Percentiles rank a stretch among this genome's conserved stretches.
These are phyloP conservation scores for Sphaerulina populicola DNA, from an alignment of 2,329 filamentous ascomycete genomes.

Conservation along the genomic window DNA sequence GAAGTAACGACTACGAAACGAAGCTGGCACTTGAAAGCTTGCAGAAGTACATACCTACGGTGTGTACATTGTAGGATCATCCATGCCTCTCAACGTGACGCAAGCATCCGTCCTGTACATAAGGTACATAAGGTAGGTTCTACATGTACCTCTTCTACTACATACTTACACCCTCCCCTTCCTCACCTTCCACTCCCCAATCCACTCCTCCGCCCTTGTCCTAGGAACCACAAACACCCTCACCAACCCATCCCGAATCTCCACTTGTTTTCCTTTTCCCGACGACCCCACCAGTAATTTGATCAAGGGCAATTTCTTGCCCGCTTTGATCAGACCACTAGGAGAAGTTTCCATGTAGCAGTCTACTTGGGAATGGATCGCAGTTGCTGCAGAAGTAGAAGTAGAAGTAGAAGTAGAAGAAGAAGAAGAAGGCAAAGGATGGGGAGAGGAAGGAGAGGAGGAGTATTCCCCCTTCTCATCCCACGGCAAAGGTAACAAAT, in stretches of 20 bases:
- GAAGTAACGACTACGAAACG: not conserved
- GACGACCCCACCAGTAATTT: constrained; percentile 59
- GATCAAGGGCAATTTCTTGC: constrained; percentile 70
- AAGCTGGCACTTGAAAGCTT: constrained; percentile 2
- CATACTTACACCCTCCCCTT: constrained; percentile 32
- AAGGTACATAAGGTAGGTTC: not conserved
- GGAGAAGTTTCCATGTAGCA: constrained; percentile 78
- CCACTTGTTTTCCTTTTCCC: constrained; percentile 55
- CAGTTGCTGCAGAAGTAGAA: too few species aligned
- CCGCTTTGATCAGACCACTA: constrained; percentile 79
- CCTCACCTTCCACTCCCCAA: constrained; percentile 73
- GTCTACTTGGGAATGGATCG: constrained; percentile 39
- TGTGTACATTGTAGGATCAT: not conserved
- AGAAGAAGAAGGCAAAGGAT: too few species aligned
- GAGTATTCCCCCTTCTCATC: constrained; percentile 40
- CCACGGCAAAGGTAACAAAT: constrained; percentile 86
- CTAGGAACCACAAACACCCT: constrained; percentile 75
- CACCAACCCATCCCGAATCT: constrained; percentile 79
- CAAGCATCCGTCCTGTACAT: not conserved
- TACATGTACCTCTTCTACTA: constrained; percentile 4
- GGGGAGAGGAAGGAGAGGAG: too few species aligned
- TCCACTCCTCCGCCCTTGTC: constrained; percentile 61
- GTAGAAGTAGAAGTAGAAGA: too few species aligned
- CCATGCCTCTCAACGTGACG: not conserved
- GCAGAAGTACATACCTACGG: too few species aligned